These are phyloP conservation scores for Hemisphaericaspora subhashii DNA, from an alignment of 1,139 yeast genomes.

Conservation along the genomic window DNA sequence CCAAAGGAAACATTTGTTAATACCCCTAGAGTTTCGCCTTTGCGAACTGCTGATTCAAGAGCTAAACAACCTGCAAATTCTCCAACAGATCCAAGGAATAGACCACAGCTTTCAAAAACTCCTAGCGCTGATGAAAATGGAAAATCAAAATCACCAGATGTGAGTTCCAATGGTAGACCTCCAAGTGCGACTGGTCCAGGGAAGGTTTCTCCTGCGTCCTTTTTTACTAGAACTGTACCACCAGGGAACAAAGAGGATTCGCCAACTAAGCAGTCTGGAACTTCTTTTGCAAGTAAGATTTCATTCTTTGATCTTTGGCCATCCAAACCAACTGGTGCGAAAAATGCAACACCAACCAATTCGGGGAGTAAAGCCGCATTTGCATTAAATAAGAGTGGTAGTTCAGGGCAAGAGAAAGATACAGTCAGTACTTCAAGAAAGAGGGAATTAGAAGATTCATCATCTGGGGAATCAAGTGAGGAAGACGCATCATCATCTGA, in stretches of 20 bases:
- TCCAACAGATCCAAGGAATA: background rate
- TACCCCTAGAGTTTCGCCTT: background rate
- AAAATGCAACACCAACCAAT: background rate
- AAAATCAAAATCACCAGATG: background rate
- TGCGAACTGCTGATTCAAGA: background rate
- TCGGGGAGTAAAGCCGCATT: constrained; percentile 1
- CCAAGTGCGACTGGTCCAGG: background rate
- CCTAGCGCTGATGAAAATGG: background rate
- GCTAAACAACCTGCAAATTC: background rate
- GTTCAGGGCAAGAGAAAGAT: too few relatives aligned
- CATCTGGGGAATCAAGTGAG: constrained; percentile 13
- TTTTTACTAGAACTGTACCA: background rate
- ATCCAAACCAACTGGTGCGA: background rate
- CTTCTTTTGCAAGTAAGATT: constrained; percentile 1
- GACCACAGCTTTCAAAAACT: background rate
- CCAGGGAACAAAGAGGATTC: background rate
- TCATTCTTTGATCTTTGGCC: background rate
- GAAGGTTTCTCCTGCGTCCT: constrained; percentile 1
- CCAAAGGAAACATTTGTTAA: background rate
- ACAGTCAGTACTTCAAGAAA: too few relatives aligned
- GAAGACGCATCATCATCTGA: constrained; percentile 10
- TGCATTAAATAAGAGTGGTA: background rate
- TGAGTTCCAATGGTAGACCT: background rate
- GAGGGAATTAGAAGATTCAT: constrained; percentile 8
- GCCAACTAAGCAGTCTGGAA: background rate